A percentile compares a stretch with the other conserved stretches of the same genome.
Evolutionary conservation across 139 green algal species (phyloP).

Genomic region (Raphidocelis subcapitata): DNA sequence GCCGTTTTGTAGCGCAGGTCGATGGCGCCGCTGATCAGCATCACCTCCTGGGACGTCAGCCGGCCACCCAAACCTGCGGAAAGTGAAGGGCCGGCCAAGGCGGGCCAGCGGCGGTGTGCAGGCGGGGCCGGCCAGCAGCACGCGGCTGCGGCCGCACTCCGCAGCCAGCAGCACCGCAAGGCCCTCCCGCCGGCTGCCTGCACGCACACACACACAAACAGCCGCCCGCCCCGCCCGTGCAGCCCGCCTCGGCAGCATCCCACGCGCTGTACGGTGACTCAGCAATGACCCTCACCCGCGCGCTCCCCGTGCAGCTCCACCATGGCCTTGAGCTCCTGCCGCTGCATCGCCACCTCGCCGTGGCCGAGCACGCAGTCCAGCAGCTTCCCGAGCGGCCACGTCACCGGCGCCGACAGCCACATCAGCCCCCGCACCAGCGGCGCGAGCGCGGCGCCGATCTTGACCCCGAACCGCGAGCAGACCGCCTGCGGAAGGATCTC

Average conservation of each 20-base stretch:
- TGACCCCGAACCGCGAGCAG: slow-evolving; percentile 58
- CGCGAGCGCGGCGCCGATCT: slow-evolving; percentile 7
- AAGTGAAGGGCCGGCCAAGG: neutral
- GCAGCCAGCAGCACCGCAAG: neutral
- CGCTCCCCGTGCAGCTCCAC: slow-evolving; percentile 51
- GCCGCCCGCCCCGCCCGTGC: neutral
- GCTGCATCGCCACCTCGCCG: slow-evolving; percentile 41
- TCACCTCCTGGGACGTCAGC: slow-evolving; percentile 39
- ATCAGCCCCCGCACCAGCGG: slow-evolving; percentile 81
- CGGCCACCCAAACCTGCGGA: slow-evolving; percentile 68
- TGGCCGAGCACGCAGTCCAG: slow-evolving; percentile 81
- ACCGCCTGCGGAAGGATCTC: slow-evolving; percentile 84
- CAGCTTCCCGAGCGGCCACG: slow-evolving; percentile 75
- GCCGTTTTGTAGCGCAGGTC: slow-evolving; percentile 79
- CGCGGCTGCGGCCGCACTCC: neutral
- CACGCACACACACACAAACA: neutral
- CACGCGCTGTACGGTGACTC: too few species aligned
- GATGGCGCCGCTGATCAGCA: slow-evolving; percentile 64
- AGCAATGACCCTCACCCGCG: neutral
- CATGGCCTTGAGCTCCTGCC: slow-evolving; percentile 80
- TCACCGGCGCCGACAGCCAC: slow-evolving; percentile 47
- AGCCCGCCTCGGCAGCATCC: neutral
- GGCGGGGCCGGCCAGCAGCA: too few species aligned
- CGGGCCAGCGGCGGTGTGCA: too few species aligned
- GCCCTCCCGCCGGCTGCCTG: too few species aligned